These are phyloP conservation scores for Tympanopsis confertula DNA, from an alignment of 2,329 filamentous ascomycete genomes.

Conservation along the genomic window DNA sequence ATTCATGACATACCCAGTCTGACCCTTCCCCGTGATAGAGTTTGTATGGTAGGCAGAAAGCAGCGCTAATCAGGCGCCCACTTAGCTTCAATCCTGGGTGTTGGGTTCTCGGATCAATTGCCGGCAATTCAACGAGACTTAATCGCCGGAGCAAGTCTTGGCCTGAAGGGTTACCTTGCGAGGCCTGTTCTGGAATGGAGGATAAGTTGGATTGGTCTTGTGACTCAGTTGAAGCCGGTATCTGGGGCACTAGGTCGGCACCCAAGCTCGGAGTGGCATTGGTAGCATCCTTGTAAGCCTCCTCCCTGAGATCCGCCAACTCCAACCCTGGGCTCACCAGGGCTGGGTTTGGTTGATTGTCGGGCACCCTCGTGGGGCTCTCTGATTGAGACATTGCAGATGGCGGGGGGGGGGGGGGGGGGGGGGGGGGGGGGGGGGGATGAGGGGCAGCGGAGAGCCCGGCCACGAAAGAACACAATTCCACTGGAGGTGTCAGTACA, in stretches of 20 bases:
- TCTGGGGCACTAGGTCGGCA: constrained; percentile 9
- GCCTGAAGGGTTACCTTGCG: not conserved
- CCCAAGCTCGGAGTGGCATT: constrained; percentile 14
- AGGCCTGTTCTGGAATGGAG: not conserved
- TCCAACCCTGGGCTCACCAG: constrained; percentile 14
- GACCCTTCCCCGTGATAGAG: constrained; percentile 35
- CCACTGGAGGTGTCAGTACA: too few relatives aligned
- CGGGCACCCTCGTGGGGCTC: constrained; percentile 11
- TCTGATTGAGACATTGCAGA: constrained; percentile 12
- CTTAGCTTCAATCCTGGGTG: constrained; percentile 45
- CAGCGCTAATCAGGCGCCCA: constrained; percentile 51
- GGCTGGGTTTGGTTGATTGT: constrained; percentile 15
- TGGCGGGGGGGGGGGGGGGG: constrained; percentile 3
- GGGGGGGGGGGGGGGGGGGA: too few relatives aligned
- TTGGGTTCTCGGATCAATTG: constrained; percentile 31
- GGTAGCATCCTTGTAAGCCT: constrained; percentile 14
- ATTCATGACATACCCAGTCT: constrained; percentile 36
- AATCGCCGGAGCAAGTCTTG: constrained; percentile 24
- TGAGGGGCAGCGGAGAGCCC: too few relatives aligned
- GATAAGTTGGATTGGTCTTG: not conserved
- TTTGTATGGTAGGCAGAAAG: constrained; percentile 52
- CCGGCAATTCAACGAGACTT: constrained; percentile 26
- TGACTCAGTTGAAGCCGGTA: constrained; percentile 13
- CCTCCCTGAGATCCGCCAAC: constrained; percentile 9
- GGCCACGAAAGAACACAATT: too few relatives aligned